Base-by-base conservation (phyloP, 2,329 filamentous ascomycete species). In the Aspergillus ibericus region DNA sequence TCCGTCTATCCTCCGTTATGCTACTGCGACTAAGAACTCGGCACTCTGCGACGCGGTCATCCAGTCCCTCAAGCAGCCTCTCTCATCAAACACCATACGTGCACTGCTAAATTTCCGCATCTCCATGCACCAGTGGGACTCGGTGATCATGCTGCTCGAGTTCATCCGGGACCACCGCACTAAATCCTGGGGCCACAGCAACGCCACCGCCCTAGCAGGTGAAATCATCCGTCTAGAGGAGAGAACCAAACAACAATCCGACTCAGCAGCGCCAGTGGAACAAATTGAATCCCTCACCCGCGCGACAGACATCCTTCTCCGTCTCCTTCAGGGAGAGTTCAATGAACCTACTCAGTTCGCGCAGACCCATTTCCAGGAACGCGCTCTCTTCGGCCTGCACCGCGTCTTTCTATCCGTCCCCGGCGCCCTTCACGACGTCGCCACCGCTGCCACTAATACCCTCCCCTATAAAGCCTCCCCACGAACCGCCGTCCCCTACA, bases 1-100 rank as follows among this genome's bases (percentile, higher is more conserved):
- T 2, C 79, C 83, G 12, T 78, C 83, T 0, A 72, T 87, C 27
- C 75, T 85, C 34, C 79, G 81, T 16, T 86, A 84, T 63, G 84
- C 83, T 6, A 74, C 78, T 10, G 78, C 80, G 16, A 80, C 81
- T 10, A 72, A 78, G 38, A 80, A 86, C 59, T 54, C 49, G 7
- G 57, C 65, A 4, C 66, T 78, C 20, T 67, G 69, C 32, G 62
- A 71, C 27, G 47, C 65, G 7, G 68, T 75, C 35, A 63, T 74
- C 3, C 58, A 65, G 5, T 68, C 67, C 12, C 63, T 77, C 48
- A 32, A 55, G n/a, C 62, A 65, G n/a, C 75, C 74, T 27, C 64
- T 75, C 34, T 66, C 71, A 5, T 53, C 66, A 35, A 74, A 76
- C 54, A 75, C 72, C 29, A 59, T 77, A 5, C 75, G 73, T 38